phyloP scores from a whole-genome alignment of 495 filamentous ascomycete genomes.

The Tuber microsphaerosporum region DNA sequence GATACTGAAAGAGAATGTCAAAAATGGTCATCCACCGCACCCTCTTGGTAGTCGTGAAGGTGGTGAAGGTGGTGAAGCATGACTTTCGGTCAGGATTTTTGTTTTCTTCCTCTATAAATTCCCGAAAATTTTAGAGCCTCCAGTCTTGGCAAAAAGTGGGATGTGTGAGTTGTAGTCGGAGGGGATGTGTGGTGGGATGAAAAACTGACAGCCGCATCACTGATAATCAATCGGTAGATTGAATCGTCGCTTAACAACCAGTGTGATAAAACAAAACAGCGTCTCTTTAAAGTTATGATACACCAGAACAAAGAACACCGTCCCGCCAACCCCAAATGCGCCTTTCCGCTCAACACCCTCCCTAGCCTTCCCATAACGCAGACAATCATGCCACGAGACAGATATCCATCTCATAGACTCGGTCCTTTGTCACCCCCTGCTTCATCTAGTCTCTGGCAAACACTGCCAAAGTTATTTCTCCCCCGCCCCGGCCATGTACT shows the following conservation, averaged over 20 bases:
- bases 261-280: not conserved
- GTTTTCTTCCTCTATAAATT: not conserved
- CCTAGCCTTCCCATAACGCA: not conserved
- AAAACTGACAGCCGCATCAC: not conserved
- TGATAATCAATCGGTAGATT: not conserved
- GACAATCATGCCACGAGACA: not conserved
- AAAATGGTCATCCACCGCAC: not conserved
- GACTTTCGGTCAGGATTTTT: not conserved
- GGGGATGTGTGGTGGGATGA: not conserved
- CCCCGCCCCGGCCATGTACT: not conserved
- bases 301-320: not conserved
- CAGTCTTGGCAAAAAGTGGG: not conserved
- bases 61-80: not conserved
- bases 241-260: not conserved
- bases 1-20: not conserved
- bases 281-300: not conserved
- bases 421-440: not conserved
- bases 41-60: not conserved
- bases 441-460: not conserved
- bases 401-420: not conserved
- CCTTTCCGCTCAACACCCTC: not conserved
- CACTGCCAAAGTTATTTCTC: too few species aligned
- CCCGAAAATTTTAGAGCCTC: not conserved
- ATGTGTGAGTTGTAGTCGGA: not conserved
- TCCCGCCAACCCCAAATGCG: not conserved